Conservation (phyloP, 345 rosid species). For the Salix caprea region DNA sequence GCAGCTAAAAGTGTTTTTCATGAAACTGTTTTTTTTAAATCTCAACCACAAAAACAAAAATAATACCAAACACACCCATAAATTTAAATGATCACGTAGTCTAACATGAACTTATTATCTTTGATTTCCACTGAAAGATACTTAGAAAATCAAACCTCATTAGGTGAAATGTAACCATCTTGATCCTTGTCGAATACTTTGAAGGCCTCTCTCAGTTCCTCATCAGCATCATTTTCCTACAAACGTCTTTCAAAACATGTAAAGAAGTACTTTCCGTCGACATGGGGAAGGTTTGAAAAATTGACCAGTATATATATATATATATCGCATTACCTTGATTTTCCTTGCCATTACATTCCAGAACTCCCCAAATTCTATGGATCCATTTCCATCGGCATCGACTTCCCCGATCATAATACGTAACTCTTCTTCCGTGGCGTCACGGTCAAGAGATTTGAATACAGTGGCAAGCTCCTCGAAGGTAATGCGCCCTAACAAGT, state of each 20-base stretch:
- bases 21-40: too few relatives aligned
- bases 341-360: slow-evolving; percentile 65
- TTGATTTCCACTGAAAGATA: neutral
- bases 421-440: slow-evolving; percentile 65
- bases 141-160: slow-evolving; percentile 1
- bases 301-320: neutral
- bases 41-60: too few relatives aligned
- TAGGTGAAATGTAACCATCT: slow-evolving; percentile 22
- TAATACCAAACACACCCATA: too few relatives aligned
- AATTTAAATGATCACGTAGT: too few relatives aligned
- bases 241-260: neutral
- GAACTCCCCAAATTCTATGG: slow-evolving; percentile 65
- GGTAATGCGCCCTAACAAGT: slow-evolving; percentile 52
- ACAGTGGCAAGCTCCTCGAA: slow-evolving; percentile 49
- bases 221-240: slow-evolving; percentile 19
- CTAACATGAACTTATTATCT: too few relatives aligned
- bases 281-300: neutral
- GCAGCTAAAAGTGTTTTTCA: too few relatives aligned
- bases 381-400: slow-evolving; percentile 52
- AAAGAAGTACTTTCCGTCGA: neutral
- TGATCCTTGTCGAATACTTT: slow-evolving; percentile 24
- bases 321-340: slow-evolving; percentile 41
- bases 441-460: slow-evolving; percentile 44
- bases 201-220: slow-evolving; percentile 20
- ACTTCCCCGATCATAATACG: slow-evolving; percentile 55